Evolutionary conservation across 805 yeast genomes (phyloP).

Genomic region (Candida palmyrensis): DNA sequence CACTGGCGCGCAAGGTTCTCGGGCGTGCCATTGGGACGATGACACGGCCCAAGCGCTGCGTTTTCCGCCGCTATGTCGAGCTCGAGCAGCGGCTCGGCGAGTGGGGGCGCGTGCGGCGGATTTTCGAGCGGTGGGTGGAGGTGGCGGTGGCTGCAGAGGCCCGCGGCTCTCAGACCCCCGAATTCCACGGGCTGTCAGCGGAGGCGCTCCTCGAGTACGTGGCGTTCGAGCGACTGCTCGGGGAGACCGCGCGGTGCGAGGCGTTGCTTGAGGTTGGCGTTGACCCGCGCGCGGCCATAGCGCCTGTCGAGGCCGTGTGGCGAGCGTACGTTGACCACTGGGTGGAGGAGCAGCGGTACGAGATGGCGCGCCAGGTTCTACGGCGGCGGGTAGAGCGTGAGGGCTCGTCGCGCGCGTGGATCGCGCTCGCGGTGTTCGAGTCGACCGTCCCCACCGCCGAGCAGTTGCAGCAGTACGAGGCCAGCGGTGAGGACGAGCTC

Average conservation of each 20-base stretch:
- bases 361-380: slow-evolving; percentile 48
- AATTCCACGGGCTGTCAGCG: slow-evolving; percentile 12
- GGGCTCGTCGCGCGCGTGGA: slow-evolving; percentile 45
- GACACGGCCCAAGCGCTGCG: slow-evolving; percentile 48
- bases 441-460: slow-evolving; percentile 53
- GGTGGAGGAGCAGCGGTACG: slow-evolving; percentile 55
- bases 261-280: slow-evolving; percentile 56
- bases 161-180: slow-evolving; percentile 24
- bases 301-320: slow-evolving; percentile 18
- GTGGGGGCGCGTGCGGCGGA: slow-evolving; percentile 70
- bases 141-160: slow-evolving; percentile 9
- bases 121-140: slow-evolving; percentile 67
- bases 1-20: slow-evolving; percentile 57
- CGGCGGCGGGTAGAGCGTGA: slow-evolving; percentile 19
- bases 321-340: slow-evolving; percentile 49
- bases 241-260: slow-evolving; percentile 65
- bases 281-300: slow-evolving; percentile 14
- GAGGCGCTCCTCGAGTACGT: slow-evolving; percentile 61
- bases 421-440: slow-evolving; percentile 68
- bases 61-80: slow-evolving; percentile 60
- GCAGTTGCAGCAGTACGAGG: slow-evolving; percentile 42
- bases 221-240: slow-evolving; percentile 58
- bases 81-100: slow-evolving; percentile 68
- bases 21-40: slow-evolving; percentile 66
- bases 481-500: slow-evolving; percentile 45